Evolutionary conservation across 495 filamentous ascomycete species (phyloP), one percentile per base, ranked within the genome.

Genomic region (Penicillium maclennaniae): DNA sequence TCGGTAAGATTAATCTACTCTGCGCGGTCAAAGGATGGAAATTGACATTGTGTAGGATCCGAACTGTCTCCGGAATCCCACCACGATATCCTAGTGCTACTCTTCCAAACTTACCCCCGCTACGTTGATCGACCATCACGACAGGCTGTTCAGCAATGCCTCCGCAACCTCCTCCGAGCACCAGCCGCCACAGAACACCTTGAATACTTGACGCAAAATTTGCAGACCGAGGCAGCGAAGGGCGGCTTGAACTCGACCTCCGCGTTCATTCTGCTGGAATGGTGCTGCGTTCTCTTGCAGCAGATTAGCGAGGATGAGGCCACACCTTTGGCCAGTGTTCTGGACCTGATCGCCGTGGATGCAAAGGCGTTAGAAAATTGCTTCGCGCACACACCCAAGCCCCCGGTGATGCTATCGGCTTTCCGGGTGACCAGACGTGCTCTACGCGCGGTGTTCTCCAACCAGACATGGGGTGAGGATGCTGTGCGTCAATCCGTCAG

Each of bases 241-340:
- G 65, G 73, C 4, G 83, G 82, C 25, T 82, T 97, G 55, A 88
- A 92, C 20, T 71, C 88, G 1, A 79, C 81, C 20, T 91, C 83
- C 62, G 88, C 91, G 1, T 92, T 96, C 60, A 88, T 95, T n/a
- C 74, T 98, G 55, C 74, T 92, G 12, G 88, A 92, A 62, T 98
- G 91, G 93, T 89, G 85, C 64, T 88, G 84, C 43, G 64, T 91
- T 53, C 69, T 95, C 12, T 71, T 93, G 39, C 83, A 87, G 61
- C 74, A 82, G 79, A 40, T 77, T 66, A 49, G 74, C 71, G 51
- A 80, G 65, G 51, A 74, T 66, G 26, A 67, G 70, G 65, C 73
- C 39, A 67, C 66, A 37, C 89, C 88, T 79, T 77, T 87, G n/a
- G 74, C 76, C 45, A 82, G 79, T 59, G 87, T 87, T 15, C 68